These are phyloP conservation scores for Acorus calamus DNA, from an alignment of 106 monocot species.

Conservation along the genomic window DNA sequence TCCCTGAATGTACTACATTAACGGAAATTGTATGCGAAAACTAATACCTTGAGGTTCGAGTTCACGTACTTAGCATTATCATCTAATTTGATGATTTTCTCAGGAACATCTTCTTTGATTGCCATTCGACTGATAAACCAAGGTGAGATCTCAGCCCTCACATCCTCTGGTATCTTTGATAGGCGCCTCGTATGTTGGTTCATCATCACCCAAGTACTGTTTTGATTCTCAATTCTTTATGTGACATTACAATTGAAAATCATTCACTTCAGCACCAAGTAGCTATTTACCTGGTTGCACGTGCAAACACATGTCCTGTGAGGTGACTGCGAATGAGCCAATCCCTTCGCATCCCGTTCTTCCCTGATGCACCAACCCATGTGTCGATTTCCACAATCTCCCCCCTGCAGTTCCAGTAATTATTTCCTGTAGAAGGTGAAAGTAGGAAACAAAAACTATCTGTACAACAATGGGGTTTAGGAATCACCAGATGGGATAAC, in stretches of 20 bases:
- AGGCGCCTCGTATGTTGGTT: slow-evolving; percentile 22
- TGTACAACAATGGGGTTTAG: too few species aligned
- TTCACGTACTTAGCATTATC: slow-evolving; percentile 16
- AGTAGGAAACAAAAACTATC: too few species aligned
- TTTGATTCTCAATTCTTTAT: not conserved
- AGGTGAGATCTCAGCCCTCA: slow-evolving; percentile 39
- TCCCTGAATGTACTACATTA: too few species aligned
- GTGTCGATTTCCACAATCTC: slow-evolving; percentile 25
- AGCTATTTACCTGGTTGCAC: slow-evolving; percentile 18
- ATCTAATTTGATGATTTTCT: slow-evolving; percentile 31
- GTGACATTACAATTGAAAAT: not conserved
- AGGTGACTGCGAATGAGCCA: slow-evolving; percentile 16
- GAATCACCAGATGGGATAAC: slow-evolving; percentile 2
- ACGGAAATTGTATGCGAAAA: too few species aligned
- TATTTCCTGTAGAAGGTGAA: too few species aligned
- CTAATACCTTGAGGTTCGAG: slow-evolving; percentile 17
- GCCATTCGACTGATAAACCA: slow-evolving; percentile 20
- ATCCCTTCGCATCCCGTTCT: slow-evolving; percentile 31
- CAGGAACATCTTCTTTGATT: slow-evolving; percentile 14
- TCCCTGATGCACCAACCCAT: slow-evolving; percentile 23
- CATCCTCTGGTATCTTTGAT: slow-evolving; percentile 26
- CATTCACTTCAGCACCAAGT: not conserved
- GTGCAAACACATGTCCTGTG: slow-evolving; percentile 13
- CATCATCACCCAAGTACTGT: slow-evolving; percentile 32
- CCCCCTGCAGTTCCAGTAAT: slow-evolving; percentile 12